A percentile compares a stretch with the other conserved stretches of the same genome.
Conservation (phyloP, 768 basidiomycete genomes). For the Clathrus columnatus region DNA sequence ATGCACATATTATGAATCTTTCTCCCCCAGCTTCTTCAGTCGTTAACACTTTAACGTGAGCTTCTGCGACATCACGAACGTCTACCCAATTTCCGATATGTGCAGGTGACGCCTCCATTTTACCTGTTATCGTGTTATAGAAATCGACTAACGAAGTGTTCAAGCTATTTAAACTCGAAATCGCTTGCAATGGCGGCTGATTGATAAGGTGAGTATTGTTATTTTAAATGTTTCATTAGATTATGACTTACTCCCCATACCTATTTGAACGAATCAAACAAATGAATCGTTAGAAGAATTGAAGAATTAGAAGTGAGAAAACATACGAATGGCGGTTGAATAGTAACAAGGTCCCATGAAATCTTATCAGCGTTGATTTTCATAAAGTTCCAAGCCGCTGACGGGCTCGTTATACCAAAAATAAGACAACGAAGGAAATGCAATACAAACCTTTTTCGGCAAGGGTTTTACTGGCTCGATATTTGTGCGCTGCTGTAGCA, state of each 20-base stretch:
- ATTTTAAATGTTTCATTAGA: neutral
- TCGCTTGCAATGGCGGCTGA: slow-evolving; percentile 31
- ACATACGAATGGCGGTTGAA: slow-evolving; percentile 47
- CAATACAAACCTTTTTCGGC: slow-evolving; percentile 21
- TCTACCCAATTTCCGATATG: slow-evolving; percentile 34
- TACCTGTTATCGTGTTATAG: slow-evolving; percentile 1
- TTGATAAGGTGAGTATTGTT: neutral
- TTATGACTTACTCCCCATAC: slow-evolving; percentile 7
- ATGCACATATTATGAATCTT: slow-evolving; percentile 42
- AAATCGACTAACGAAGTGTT: slow-evolving; percentile 25
- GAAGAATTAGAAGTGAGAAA: neutral
- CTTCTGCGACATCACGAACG: slow-evolving; percentile 47
- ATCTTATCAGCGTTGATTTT: slow-evolving; percentile 34
- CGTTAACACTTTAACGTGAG: slow-evolving; percentile 44
- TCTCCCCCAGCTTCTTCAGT: slow-evolving; percentile 45
- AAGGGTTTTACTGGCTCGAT: slow-evolving; percentile 22
- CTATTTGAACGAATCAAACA: neutral
- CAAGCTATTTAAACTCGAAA: slow-evolving; percentile 25
- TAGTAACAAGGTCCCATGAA: slow-evolving; percentile 41
- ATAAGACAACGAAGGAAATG: neutral
- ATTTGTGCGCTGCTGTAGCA: slow-evolving; percentile 15
- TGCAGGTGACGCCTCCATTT: slow-evolving; percentile 3
- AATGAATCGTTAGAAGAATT: neutral
- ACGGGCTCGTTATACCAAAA: slow-evolving; percentile 20
- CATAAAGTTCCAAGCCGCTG: slow-evolving; percentile 45